Evolutionary conservation across 805 yeast species (phyloP).

Genomic region (Ogataea zsoltii): DNA sequence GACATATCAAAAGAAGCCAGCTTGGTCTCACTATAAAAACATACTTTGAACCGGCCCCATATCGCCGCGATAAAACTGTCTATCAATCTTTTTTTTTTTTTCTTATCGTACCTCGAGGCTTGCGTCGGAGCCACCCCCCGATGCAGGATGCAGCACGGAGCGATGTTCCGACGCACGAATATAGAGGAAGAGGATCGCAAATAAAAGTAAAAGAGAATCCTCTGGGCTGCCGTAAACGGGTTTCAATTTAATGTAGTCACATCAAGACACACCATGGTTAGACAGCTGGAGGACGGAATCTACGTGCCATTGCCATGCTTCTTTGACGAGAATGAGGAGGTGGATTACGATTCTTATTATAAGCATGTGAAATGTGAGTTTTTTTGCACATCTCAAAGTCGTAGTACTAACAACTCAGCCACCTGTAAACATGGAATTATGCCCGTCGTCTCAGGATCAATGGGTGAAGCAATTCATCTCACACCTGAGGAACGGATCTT

Average conservation of each 20-base stretch:
- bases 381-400: no score
- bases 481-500: slow-evolving; percentile 34
- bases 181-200: no score
- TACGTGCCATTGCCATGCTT: slow-evolving; percentile 20
- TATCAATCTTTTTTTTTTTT: background rate
- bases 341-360: slow-evolving; percentile 36
- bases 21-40: no score
- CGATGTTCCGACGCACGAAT: no score
- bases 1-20: no score
- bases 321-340: slow-evolving; percentile 23
- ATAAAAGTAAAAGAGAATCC: background rate
- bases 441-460: slow-evolving; percentile 40
- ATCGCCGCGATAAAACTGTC: background rate
- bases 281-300: slow-evolving; percentile 14
- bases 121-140: no score
- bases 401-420: background rate
- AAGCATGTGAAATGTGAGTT: slow-evolving; percentile 33
- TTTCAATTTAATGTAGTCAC: no score
- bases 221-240: no score
- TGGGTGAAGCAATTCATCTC: slow-evolving; percentile 41
- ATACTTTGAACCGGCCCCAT: no score
- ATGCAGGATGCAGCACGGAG: no score
- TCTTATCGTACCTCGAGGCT: background rate
- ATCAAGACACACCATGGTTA: slow-evolving; percentile 10
- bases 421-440: slow-evolving; percentile 31